These are phyloP conservation scores for Fraxinus angustifolia DNA, from an alignment of 305 asterid genomes.

Conservation along the genomic window DNA sequence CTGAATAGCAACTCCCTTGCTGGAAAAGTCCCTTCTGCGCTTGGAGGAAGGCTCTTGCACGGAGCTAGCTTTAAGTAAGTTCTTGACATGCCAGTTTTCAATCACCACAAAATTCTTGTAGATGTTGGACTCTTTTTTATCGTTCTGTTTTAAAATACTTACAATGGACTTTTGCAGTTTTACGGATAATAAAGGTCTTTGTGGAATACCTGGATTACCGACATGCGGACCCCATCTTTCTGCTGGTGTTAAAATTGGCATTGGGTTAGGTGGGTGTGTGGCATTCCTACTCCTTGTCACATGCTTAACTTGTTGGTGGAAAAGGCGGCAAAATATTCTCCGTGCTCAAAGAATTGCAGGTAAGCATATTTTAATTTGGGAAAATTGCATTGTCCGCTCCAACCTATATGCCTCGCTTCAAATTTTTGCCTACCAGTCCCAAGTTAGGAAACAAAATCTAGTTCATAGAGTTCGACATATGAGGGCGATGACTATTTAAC, in stretches of 20 bases:
- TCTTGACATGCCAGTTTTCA: slow-evolving; percentile 2
- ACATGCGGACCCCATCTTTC: slow-evolving; percentile 78
- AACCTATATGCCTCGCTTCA: neutral
- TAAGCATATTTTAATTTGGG: slow-evolving; percentile 19
- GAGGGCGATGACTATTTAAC: neutral
- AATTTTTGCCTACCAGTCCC: neutral
- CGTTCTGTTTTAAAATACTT: slow-evolving; percentile 17
- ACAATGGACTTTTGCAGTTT: slow-evolving; percentile 52
- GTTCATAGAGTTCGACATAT: neutral
- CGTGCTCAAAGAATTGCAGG: slow-evolving; percentile 88
- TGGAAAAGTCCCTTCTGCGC: slow-evolving; percentile 84
- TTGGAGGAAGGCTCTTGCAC: slow-evolving; percentile 90
- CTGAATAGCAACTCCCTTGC: slow-evolving; percentile 85
- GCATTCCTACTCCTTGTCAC: slow-evolving; percentile 53
- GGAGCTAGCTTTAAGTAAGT: slow-evolving; percentile 92
- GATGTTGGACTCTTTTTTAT: neutral
- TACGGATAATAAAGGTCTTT: slow-evolving; percentile 87
- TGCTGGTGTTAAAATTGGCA: slow-evolving; percentile 66
- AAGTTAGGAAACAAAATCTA: neutral
- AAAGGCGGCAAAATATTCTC: slow-evolving; percentile 80
- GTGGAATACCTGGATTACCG: slow-evolving; percentile 89
- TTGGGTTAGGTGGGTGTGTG: slow-evolving; percentile 56
- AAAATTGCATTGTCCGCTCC: neutral
- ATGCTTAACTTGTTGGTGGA: slow-evolving; percentile 89
- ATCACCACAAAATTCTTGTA: neutral